phyloP scores from a whole-genome alignment of 441 rosid species.

The Hura crepitans region DNA sequence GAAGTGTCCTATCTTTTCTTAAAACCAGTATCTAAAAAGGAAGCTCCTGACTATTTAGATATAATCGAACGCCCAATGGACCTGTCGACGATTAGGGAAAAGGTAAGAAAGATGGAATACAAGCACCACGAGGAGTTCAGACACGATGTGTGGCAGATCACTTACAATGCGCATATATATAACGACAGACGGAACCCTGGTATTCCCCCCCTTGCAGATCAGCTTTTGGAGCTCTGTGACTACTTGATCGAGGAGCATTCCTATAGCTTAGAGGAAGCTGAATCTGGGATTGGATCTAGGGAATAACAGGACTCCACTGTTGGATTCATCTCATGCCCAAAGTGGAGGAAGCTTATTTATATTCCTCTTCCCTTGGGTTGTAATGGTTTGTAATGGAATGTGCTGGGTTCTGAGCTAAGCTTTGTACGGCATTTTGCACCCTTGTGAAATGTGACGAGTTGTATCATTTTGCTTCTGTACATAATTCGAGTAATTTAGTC shows the following conservation, averaged over 20 bases:
- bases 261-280: slow-evolving; percentile 59
- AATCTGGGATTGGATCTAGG: slow-evolving; percentile 47
- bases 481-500: too few species aligned
- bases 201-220: slow-evolving; percentile 97
- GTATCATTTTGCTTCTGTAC: not conserved
- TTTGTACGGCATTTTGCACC: slow-evolving; percentile 10
- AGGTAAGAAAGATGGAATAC: slow-evolving; percentile 88
- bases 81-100: slow-evolving; percentile 75
- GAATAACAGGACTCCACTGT: not conserved
- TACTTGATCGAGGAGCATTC: slow-evolving; percentile 49
- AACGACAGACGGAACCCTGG: slow-evolving; percentile 82
- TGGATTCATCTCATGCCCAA: not conserved
- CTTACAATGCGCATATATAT: slow-evolving; percentile 74
- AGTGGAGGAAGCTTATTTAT: not conserved
- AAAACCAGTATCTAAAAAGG: slow-evolving; percentile 87
- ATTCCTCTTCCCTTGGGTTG: not conserved
- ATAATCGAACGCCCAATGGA: slow-evolving; percentile 76
- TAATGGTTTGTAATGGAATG: slow-evolving; percentile 1
- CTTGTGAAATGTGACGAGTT: slow-evolving; percentile 18
- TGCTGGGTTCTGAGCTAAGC: not conserved
- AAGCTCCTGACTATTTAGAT: slow-evolving; percentile 86
- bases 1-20: slow-evolving; percentile 82
- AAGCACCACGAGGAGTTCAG: slow-evolving; percentile 65
- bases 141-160: slow-evolving; percentile 85
- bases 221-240: slow-evolving; percentile 86